Conservation (phyloP, 2,329 filamentous ascomycete species). For the Apiospora koreana region DNA sequence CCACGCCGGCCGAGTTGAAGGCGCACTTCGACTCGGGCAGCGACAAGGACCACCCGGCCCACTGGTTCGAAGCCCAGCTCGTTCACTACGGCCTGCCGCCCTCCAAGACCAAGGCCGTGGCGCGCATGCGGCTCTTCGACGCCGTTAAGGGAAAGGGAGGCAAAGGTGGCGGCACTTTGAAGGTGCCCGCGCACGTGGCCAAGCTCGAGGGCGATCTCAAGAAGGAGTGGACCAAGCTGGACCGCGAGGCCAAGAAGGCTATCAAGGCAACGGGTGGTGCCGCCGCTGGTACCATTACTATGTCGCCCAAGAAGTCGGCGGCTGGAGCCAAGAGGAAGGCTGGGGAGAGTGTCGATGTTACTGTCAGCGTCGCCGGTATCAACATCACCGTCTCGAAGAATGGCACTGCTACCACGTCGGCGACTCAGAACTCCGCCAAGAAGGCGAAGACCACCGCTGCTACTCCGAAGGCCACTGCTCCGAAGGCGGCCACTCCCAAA, state of each 20-base stretch:
- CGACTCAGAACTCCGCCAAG: conserved; percentile 22
- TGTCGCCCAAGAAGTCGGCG: conserved; percentile 6
- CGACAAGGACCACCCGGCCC: conserved; percentile 52
- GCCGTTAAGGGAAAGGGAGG: conserved; percentile 37
- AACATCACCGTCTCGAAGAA: conserved; percentile 28
- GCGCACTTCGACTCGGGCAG: conserved; percentile 43
- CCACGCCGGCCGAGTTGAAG: conserved; percentile 44
- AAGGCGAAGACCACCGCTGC: conserved; percentile 25
- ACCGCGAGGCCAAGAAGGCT: conserved; percentile 48
- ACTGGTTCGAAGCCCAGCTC: conserved; percentile 65
- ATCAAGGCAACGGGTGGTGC: conserved; percentile 19
- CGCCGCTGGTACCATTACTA: background rate
- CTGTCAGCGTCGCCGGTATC: conserved; percentile 27
- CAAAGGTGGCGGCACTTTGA: conserved; percentile 45
- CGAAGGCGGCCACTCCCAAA: conserved; percentile 16
- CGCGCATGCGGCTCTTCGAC: conserved; percentile 60
- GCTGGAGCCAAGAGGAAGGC: conserved; percentile 34
- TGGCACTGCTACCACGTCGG: conserved; percentile 17
- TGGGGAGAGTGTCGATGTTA: conserved; percentile 26
- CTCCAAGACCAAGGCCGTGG: conserved; percentile 58
- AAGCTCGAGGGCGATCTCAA: conserved; percentile 56
- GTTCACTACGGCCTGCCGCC: conserved; percentile 61
- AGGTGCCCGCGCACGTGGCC: conserved; percentile 48
- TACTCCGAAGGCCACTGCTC: background rate
- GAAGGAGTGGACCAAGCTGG: conserved; percentile 55